Evolutionary conservation across 148 eudicot species (phyloP).

Genomic region (Fallopia convolvulus): DNA sequence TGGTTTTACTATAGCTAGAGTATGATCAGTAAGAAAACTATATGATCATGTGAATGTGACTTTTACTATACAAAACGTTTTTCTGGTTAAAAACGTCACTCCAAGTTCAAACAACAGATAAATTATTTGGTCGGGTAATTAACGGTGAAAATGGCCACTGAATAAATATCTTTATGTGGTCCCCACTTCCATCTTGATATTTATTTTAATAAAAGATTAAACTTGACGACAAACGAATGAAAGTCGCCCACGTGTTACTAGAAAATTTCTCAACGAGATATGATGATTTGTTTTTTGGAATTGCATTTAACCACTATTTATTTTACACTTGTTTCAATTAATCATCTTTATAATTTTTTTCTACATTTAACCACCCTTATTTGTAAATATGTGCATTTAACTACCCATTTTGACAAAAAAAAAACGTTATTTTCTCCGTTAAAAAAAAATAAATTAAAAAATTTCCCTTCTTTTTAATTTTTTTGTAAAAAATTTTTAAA

Average conservation of each 20-base stretch:
- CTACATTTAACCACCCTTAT: too few species aligned
- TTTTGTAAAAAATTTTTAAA: too few species aligned
- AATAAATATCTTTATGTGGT: conserved; percentile 5
- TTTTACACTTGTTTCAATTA: too few species aligned
- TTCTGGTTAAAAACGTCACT: neutral
- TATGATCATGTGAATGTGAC: neutral
- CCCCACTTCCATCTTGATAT: neutral
- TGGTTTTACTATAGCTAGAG: too few species aligned
- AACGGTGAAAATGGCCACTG: neutral
- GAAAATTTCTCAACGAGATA: neutral
- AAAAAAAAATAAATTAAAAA: too few species aligned
- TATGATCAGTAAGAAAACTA: too few species aligned
- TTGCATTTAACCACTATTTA: too few species aligned
- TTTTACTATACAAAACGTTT: neutral
- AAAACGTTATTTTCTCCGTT: too few species aligned
- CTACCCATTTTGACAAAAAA: too few species aligned
- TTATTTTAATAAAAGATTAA: neutral
- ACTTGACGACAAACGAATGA: neutral
- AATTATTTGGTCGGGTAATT: neutral
- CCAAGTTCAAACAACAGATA: neutral
- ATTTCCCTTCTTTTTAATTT: too few species aligned
- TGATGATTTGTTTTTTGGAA: neutral
- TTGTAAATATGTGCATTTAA: too few species aligned
- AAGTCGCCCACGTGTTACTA: neutral
- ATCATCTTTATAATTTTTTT: too few species aligned